Percentiles rank a stretch among this genome's conserved stretches.
phyloP scores from a whole-genome alignment of 2,329 filamentous ascomycete genomes.

The Alternaria brassicicola region DNA sequence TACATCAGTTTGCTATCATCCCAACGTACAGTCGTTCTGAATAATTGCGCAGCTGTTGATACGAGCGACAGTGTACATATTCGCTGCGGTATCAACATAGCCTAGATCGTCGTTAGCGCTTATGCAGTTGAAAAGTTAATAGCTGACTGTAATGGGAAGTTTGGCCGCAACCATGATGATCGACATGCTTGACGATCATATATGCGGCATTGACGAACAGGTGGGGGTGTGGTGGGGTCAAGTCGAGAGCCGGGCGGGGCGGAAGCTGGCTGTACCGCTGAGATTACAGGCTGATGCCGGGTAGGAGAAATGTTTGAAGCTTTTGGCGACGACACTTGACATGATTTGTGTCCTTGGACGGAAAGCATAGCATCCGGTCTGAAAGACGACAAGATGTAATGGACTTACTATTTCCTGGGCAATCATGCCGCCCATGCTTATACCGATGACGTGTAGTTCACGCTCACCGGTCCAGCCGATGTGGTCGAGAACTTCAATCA shows the following conservation, averaged over 20 bases:
- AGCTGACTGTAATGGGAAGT: background rate
- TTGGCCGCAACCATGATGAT: background rate
- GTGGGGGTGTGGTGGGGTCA: slow-evolving; percentile 26
- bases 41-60: slow-evolving; percentile 56
- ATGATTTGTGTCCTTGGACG: slow-evolving; percentile 22
- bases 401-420: slow-evolving; percentile 73
- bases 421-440: slow-evolving; percentile 92
- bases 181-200: background rate
- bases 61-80: slow-evolving; percentile 59
- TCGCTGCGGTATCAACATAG: slow-evolving; percentile 54
- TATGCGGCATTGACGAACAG: background rate
- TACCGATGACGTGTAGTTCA: slow-evolving; percentile 72
- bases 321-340: slow-evolving; percentile 16
- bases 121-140: background rate
- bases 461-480: slow-evolving; percentile 69
- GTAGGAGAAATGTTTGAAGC: slow-evolving; percentile 24
- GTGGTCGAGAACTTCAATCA: slow-evolving; percentile 71
- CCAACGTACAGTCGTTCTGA: slow-evolving; percentile 51
- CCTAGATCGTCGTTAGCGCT: slow-evolving; percentile 30
- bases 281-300: slow-evolving; percentile 37
- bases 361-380: slow-evolving; percentile 36
- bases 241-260: slow-evolving; percentile 18
- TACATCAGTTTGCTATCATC: background rate
- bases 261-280: slow-evolving; percentile 1
- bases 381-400: background rate